Evolutionary conservation across 768 basidiomycete genomes (phyloP), one percentile per base, ranked within the genome.

Genomic region (Tricholoma terreum): DNA sequence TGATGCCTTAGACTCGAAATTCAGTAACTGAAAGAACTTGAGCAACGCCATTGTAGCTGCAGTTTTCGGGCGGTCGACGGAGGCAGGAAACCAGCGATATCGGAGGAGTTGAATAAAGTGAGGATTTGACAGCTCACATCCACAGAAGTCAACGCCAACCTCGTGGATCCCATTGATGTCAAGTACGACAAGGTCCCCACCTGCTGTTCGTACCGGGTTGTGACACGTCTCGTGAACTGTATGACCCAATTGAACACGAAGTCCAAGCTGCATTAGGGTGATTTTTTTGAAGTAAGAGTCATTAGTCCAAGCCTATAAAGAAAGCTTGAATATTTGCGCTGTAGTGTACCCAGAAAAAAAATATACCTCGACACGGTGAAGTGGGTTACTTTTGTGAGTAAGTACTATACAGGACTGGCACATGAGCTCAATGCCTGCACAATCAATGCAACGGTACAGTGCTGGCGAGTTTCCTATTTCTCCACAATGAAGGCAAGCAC

Each of bases 231-330:
- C 24, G 15, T 45, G 43, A 45, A 27, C 43, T 19, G 22, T 45
- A 45, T 45, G 43, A 14, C 43, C 43, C 14, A 45, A n/a, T 22
- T 45, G 43, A 45, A 45, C 22, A 45, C 43, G 7, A 45, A 45
- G 43, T 45, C 43, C 43, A 45, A 45, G 21, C 0, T 19, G 12
- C 34, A 67, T 71, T 11, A 74, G 54, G 24, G 19, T 42, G 1
- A 15, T 43, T 15, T 43, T 43, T 9, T 11, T 34, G 17, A 51
- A 57, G 31, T 40, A 52, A 22, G 10, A 40, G 10, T 33, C 22
- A n/a, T 36, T 24, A 14, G 43, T 57, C 50, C 56, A 57, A 17
- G 17, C 14, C 56, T 57, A 14, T n/a, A 30, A 38, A 45, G 15
- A 46, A 31, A 42, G 19, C 7, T 14, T 30, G 42, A 27, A 22